Evolutionary conservation across 2,329 filamentous ascomycete genomes (phyloP).

Genomic region (Paecilomyces dactylethromorphus): DNA sequence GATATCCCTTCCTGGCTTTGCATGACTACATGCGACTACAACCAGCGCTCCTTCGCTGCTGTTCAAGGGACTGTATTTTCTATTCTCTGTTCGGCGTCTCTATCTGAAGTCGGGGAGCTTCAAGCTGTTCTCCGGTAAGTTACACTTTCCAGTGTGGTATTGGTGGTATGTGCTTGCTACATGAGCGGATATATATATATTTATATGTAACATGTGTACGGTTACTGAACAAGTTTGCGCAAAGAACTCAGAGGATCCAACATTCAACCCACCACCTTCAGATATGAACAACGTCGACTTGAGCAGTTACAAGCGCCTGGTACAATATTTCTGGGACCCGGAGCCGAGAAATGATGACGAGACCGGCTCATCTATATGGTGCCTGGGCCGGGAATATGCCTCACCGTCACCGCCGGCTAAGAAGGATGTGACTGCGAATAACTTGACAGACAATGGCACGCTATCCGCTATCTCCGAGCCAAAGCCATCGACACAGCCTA

Average conservation of each 20-base stretch:
- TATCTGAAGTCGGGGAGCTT: neutral
- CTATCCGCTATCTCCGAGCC: conserved; percentile 2
- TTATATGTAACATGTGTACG: neutral
- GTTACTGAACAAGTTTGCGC: neutral
- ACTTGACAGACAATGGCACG: conserved; percentile 7
- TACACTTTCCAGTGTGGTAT: neutral
- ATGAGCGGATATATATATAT: neutral
- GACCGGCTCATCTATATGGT: conserved; percentile 72
- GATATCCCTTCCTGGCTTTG: neutral
- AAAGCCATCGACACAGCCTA: conserved; percentile 5
- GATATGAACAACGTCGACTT: conserved; percentile 65
- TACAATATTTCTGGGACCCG: conserved; percentile 90
- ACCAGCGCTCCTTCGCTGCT: neutral
- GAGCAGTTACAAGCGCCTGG: conserved; percentile 70
- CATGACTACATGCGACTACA: neutral
- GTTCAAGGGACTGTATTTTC: neutral
- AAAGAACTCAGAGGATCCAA: neutral
- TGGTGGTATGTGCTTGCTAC: neutral
- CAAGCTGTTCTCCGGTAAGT: neutral
- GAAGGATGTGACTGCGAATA: conserved; percentile 2
- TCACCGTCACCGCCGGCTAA: conserved; percentile 14
- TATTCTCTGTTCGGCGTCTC: neutral
- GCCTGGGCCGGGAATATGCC: conserved; percentile 59
- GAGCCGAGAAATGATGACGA: conserved; percentile 72
- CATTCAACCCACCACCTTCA: conserved; percentile 1